Conservation (phyloP, 192 early-diverging fungal genomes). For the Dimargaris verticillata region DNA sequence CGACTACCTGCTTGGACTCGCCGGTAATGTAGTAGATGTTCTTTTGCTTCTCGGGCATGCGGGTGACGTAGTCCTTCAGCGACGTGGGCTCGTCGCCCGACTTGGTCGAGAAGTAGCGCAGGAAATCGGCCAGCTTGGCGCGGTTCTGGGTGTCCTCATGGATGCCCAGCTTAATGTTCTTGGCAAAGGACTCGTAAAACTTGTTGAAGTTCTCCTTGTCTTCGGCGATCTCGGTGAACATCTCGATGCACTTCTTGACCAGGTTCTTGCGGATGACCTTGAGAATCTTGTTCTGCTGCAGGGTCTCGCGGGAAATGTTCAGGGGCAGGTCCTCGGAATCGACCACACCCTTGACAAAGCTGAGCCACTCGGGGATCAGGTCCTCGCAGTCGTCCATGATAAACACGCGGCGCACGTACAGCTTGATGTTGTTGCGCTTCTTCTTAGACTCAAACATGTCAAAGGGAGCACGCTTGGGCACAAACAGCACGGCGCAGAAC, state of each 20-base stretch:
- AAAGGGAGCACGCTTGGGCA: slow-evolving; percentile 92
- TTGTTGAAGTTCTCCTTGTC: slow-evolving; percentile 98
- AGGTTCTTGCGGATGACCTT: slow-evolving; percentile 99
- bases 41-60: slow-evolving; percentile 99
- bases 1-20: slow-evolving; percentile 81
- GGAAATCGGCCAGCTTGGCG: slow-evolving; percentile 87
- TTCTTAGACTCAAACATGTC: slow-evolving; percentile 98
- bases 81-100: slow-evolving; percentile 95
- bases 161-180: slow-evolving; percentile 99
- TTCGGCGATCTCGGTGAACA: slow-evolving; percentile 93
- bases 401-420: slow-evolving; percentile 99
- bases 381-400: slow-evolving; percentile 99
- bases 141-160: slow-evolving; percentile 98
- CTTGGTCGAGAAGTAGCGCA: slow-evolving; percentile 98
- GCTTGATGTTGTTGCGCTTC: slow-evolving; percentile 97
- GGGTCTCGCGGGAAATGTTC: slow-evolving; percentile 99
- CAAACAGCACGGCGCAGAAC: slow-evolving; percentile 96
- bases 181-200: slow-evolving; percentile 98
- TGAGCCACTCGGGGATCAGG: slow-evolving; percentile 97
- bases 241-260: slow-evolving; percentile 97
- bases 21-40: slow-evolving; percentile 99
- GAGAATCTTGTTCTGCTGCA: slow-evolving; percentile 99
- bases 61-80: slow-evolving; percentile 98
- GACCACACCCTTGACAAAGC: slow-evolving; percentile 99
- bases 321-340: slow-evolving; percentile 99